Evolutionary conservation across 192 early-diverging fungal genomes (phyloP), one percentile per base, ranked within the genome.

Genomic region (Backusella westeae): DNA sequence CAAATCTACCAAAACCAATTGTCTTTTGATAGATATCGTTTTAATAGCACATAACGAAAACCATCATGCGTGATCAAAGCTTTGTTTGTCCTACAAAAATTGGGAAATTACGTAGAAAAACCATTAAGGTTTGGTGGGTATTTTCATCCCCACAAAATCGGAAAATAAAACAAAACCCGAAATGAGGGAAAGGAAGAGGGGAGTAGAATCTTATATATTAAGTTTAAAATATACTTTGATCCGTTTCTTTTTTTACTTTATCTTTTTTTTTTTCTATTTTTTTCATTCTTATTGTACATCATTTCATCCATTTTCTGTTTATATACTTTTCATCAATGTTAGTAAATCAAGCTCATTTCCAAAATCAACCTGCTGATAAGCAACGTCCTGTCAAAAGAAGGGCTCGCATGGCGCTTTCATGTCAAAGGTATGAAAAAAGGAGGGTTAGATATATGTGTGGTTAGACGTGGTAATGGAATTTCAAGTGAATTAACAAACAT

Each of bases 371-470:
- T 59, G 23, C 53, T 21, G 34, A 35, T 66, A 15, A 32, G 26
- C 21, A 35, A 4, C 69, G 39, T 29, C 23, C 77, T 9, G 44
- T 78, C 14, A 78, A 78, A 74, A 38, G 77, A 42, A 38, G 77
- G 29, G 77, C 77, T 23, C 69, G 77, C 8, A 67, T 78, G 49
- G 67, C 77, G 12, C 41, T 78, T 19, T 78, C 77, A 12, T 78
- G 77, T 69, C 77, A 74, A 69, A 73, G 77, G 77, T 73, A 78
- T 70, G 23, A 12, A 41, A 12, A 44, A 39, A 17, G 21, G 21
- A 36, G 17, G 46, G 1, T 7, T n/a, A 8, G 4, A n/a, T 49
- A 49, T 49, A 0, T 44, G 4, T 44, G 14, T 44, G 42, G 42
- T 44, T 17, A 6, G 19, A 49, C 6, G 6, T 49, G 6, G 19